These are phyloP conservation scores for Aspergillus aculeatinus DNA, from an alignment of 2,329 filamentous ascomycete genomes.

Conservation along the genomic window DNA sequence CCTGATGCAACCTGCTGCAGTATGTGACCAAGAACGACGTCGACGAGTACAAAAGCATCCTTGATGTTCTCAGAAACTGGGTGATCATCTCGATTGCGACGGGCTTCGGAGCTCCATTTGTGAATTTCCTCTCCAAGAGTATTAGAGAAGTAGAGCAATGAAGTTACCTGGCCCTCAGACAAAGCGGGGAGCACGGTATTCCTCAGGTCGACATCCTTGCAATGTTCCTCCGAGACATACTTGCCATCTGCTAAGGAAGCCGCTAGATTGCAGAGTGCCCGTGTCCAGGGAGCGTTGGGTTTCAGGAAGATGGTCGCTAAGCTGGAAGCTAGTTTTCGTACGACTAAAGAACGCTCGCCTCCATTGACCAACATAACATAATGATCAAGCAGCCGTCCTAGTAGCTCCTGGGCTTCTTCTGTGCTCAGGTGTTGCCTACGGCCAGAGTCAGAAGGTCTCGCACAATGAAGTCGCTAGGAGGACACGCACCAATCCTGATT, in stretches of 20 bases:
- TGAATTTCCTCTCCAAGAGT: conserved; percentile 43
- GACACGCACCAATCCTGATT: conserved; percentile 75
- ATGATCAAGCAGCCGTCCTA: conserved; percentile 43
- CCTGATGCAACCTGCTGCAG: conserved; percentile 24
- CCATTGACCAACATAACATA: conserved; percentile 43
- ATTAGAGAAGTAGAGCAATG: conserved; percentile 41
- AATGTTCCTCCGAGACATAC: conserved; percentile 36
- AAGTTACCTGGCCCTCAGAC: conserved; percentile 34
- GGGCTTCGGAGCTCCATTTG: conserved; percentile 23
- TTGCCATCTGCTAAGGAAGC: conserved; percentile 40
- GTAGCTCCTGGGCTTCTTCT: conserved; percentile 34
- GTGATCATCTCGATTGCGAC: conserved; percentile 15
- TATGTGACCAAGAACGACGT: conserved; percentile 37
- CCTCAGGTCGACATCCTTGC: conserved; percentile 30
- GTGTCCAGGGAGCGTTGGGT: conserved; percentile 39
- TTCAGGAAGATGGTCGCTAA: conserved; percentile 47
- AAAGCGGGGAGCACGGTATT: conserved; percentile 37
- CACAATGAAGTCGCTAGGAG: neutral
- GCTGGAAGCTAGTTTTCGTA: conserved; percentile 49
- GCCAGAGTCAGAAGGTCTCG: neutral
- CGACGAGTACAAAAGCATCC: conserved; percentile 38
- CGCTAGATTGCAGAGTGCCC: conserved; percentile 37
- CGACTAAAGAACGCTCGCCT: conserved; percentile 40
- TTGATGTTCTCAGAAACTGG: conserved; percentile 30
- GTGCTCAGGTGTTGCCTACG: conserved; percentile 39